Conservation (phyloP, 305 asterid genomes). For the Coffea humblotiana region DNA sequence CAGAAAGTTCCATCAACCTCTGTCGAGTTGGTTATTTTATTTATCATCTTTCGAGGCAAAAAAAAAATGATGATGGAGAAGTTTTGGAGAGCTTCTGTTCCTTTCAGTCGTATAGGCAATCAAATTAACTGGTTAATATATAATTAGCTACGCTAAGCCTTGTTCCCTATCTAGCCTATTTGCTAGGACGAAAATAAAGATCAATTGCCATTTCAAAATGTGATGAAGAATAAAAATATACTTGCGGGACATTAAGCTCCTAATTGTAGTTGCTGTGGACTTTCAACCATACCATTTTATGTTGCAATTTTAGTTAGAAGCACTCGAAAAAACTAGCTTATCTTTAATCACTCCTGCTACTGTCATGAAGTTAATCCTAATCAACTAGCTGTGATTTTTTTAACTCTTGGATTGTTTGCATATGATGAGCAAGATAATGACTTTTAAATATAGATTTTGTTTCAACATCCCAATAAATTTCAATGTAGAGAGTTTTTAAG, state of each 20-base stretch:
- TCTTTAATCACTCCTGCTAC: not conserved
- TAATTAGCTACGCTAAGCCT: not conserved
- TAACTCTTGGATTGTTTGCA: not conserved
- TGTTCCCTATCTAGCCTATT: not conserved
- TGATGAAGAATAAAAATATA: not conserved
- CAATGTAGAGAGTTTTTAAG: not conserved
- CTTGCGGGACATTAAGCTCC: not conserved
- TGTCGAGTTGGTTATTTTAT: not conserved
- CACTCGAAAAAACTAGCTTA: not conserved
- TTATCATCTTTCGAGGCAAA: not conserved
- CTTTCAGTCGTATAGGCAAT: not conserved
- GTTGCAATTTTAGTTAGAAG: not conserved
- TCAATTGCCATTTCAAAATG: not conserved
- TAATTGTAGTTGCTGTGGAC: not conserved
- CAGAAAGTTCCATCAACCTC: not conserved
- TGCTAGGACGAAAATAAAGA: not conserved
- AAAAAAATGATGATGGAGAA: not conserved
- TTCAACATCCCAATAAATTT: not conserved
- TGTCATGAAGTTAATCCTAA: not conserved
- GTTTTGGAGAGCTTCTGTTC: not conserved
- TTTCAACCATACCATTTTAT: not conserved
- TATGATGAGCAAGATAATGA: not conserved
- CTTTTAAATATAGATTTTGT: not conserved
- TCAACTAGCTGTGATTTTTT: not conserved
- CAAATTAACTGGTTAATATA: not conserved